phyloP scores from a whole-genome alignment of 2,329 filamentous ascomycete genomes.

The Fusarium transvaalense region DNA sequence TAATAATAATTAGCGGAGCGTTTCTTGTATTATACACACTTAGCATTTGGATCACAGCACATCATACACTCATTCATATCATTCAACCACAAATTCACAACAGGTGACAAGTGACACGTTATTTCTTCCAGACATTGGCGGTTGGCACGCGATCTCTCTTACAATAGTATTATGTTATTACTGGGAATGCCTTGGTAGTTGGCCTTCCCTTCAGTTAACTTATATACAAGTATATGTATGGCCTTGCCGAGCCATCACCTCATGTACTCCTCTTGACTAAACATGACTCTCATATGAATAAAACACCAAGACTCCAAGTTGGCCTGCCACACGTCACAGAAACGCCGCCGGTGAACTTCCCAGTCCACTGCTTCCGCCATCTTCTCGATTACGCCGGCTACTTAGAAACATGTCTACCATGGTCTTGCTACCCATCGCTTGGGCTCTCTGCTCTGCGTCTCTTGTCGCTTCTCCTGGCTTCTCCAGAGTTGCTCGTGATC shows the following conservation, averaged over 20 bases:
- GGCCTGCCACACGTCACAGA: constrained; percentile 42
- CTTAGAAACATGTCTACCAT: constrained; percentile 69
- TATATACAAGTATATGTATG: constrained; percentile 25
- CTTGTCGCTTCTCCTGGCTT: constrained; percentile 1
- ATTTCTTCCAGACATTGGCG: not conserved
- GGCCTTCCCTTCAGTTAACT: constrained; percentile 11
- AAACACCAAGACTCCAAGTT: not conserved
- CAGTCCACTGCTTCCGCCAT: constrained; percentile 50
- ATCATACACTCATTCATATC: not conserved
- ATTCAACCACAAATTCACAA: not conserved
- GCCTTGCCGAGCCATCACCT: not conserved
- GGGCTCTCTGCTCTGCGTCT: constrained; percentile 47
- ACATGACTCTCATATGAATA: constrained; percentile 1
- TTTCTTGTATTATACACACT: not conserved
- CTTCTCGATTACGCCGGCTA: constrained; percentile 59
- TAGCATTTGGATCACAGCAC: not conserved
- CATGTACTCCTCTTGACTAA: not conserved
- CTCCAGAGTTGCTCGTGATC: constrained; percentile 4
- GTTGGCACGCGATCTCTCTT: not conserved
- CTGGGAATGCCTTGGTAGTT: not conserved
- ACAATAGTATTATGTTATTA: not conserved
- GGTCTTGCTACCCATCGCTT: constrained; percentile 60
- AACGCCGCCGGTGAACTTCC: constrained; percentile 51
- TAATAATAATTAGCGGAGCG: constrained; percentile 1
- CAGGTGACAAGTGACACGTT: not conserved